Conservation (phyloP, 2,329 filamentous ascomycete species). For the Grosmannia huntii region DNA sequence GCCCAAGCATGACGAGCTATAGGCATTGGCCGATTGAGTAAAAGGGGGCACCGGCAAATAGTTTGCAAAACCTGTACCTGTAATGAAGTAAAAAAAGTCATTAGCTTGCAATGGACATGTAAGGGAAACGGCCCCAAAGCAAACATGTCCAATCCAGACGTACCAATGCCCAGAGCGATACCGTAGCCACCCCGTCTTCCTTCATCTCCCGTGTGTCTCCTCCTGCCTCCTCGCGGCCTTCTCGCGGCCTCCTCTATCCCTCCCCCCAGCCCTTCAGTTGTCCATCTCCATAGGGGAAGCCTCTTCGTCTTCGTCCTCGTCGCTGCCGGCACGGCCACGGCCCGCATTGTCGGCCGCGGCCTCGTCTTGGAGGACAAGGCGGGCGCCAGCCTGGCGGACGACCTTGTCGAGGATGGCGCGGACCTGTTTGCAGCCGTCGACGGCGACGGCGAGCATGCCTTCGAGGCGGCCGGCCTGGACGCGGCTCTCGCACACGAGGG, state of each 20-base stretch:
- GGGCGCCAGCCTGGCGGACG: slow-evolving; percentile 56
- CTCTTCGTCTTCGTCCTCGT: background rate
- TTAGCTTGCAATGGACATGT: background rate
- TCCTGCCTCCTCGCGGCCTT: too few species aligned
- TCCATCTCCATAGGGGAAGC: slow-evolving; percentile 35
- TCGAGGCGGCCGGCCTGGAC: slow-evolving; percentile 75
- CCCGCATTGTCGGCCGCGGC: background rate
- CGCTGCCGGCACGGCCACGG: background rate
- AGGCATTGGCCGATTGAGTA: background rate
- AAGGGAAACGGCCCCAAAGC: background rate
- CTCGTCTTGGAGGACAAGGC: slow-evolving; percentile 34
- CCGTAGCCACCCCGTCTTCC: background rate
- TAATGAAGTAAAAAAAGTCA: background rate
- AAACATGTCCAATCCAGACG: too few species aligned
- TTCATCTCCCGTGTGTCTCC: too few species aligned
- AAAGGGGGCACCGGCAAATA: background rate
- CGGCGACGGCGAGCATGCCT: slow-evolving; percentile 82
- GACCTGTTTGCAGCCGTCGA: slow-evolving; percentile 85
- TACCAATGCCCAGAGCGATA: background rate
- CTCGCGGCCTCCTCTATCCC: background rate
- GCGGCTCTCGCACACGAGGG: slow-evolving; percentile 75
- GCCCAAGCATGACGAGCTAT: slow-evolving; percentile 30
- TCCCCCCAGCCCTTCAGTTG: slow-evolving; percentile 1
- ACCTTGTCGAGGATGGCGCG: slow-evolving; percentile 69
- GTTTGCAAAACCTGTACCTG: background rate